These are phyloP conservation scores for Syzygium grande DNA, from an alignment of 345 rosid genomes.

Conservation along the genomic window DNA sequence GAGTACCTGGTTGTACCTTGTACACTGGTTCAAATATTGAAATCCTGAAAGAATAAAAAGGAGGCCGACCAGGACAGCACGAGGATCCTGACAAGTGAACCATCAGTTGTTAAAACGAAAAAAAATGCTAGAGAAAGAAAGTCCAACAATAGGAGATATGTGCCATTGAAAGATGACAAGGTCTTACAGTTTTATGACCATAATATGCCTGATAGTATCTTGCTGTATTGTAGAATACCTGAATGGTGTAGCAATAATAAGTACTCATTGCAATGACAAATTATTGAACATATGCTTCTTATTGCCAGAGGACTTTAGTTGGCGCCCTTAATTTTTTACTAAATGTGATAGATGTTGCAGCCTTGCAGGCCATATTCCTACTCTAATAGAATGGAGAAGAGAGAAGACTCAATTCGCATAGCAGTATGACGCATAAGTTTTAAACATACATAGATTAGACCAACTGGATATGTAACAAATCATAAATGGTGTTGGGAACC, in stretches of 20 bases:
- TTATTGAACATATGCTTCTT: background rate
- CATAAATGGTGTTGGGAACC: background rate
- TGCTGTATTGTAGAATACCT: conserved; percentile 95
- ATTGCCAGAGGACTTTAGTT: background rate
- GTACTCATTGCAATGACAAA: background rate
- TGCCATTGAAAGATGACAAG: background rate
- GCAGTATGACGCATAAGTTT: background rate
- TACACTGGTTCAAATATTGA: conserved; percentile 73
- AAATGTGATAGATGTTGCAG: background rate
- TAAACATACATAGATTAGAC: background rate
- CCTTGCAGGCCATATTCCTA: background rate
- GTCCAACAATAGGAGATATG: background rate
- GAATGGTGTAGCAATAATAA: background rate
- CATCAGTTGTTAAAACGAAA: background rate
- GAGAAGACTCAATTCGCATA: background rate
- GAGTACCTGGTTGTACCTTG: conserved; percentile 83
- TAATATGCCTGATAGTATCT: conserved; percentile 85
- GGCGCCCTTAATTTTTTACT: background rate
- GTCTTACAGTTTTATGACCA: conserved; percentile 89
- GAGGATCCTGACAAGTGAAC: conserved; percentile 65
- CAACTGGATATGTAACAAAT: background rate
- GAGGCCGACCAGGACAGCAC: conserved; percentile 81
- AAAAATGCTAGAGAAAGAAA: background rate
- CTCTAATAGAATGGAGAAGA: background rate
- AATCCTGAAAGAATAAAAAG: conserved; percentile 77